Evolutionary conservation across 805 yeast species (phyloP).

Genomic region (Kuraishia molischiana): DNA sequence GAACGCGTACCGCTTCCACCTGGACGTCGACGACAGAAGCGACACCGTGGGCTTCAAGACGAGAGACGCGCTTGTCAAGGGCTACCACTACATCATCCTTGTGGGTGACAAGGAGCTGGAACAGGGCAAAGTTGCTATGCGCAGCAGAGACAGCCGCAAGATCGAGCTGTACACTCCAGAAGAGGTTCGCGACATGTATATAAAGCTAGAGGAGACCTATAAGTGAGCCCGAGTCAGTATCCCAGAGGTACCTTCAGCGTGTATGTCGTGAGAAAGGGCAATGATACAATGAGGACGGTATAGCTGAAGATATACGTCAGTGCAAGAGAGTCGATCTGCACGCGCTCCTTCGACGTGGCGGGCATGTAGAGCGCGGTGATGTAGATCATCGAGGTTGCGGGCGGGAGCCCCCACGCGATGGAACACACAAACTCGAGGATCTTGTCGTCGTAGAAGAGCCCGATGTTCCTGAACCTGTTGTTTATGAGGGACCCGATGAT

Average conservation of each 20-base stretch:
- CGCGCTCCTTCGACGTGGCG: slow-evolving; percentile 34
- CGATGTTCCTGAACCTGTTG: slow-evolving; percentile 47
- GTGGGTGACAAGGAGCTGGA: slow-evolving; percentile 81
- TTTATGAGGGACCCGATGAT: slow-evolving; percentile 66
- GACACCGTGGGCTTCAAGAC: slow-evolving; percentile 78
- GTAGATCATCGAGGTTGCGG: slow-evolving; percentile 82
- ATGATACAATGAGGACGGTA: slow-evolving; percentile 49
- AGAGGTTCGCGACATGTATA: slow-evolving; percentile 44
- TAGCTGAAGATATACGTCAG: slow-evolving; percentile 69
- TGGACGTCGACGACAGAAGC: slow-evolving; percentile 64
- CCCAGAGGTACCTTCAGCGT: slow-evolving; percentile 43
- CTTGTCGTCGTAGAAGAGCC: slow-evolving; percentile 53
- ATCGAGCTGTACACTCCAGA: slow-evolving; percentile 33
- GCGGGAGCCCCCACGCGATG: slow-evolving; percentile 71
- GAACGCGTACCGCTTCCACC: slow-evolving; percentile 51
- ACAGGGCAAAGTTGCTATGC: slow-evolving; percentile 48
- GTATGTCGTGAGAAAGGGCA: slow-evolving; percentile 72
- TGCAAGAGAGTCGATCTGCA: slow-evolving; percentile 83
- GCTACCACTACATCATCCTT: slow-evolving; percentile 73
- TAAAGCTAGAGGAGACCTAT: slow-evolving; percentile 39
- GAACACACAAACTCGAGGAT: slow-evolving; percentile 67
- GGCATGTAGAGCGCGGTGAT: slow-evolving; percentile 85
- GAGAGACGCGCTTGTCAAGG: slow-evolving; percentile 65
- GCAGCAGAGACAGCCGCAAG: slow-evolving; percentile 43
- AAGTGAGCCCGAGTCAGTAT: slow-evolving; percentile 21